Percentiles rank a stretch among this genome's conserved stretches.
Conservation (phyloP, 208 protist species). For the Kentomonas sorsogonicus region DNA sequence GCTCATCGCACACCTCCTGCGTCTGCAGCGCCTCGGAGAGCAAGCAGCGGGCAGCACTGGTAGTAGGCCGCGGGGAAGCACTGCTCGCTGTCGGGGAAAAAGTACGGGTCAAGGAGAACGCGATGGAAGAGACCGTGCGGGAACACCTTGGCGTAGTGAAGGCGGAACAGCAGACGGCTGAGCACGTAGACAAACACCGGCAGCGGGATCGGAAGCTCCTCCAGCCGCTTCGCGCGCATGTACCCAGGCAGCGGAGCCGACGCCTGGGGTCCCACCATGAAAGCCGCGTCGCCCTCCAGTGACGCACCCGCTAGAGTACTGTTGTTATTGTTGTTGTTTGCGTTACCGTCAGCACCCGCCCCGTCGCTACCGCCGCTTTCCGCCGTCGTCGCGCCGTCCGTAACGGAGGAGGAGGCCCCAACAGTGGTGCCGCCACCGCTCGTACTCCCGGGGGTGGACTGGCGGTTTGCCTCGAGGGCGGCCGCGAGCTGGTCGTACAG, state of each 20-base stretch:
- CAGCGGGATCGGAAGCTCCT: slow-evolving; percentile 31
- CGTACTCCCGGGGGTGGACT: background rate
- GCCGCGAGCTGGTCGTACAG: slow-evolving; percentile 36
- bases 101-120: slow-evolving; percentile 37
- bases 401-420: too few relatives aligned
- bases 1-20: too few relatives aligned
- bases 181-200: slow-evolving; percentile 76
- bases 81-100: slow-evolving; percentile 26
- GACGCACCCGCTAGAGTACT: too few relatives aligned
- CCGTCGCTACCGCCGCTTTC: too few relatives aligned
- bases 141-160: slow-evolving; percentile 48
- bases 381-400: too few relatives aligned
- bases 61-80: slow-evolving; percentile 27
- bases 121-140: slow-evolving; percentile 38
- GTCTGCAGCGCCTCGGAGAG: too few relatives aligned
- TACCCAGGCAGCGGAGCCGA: slow-evolving; percentile 7
- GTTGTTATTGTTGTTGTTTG: too few relatives aligned
- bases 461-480: slow-evolving; percentile 13
- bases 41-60: slow-evolving; percentile 22
- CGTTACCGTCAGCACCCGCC: too few relatives aligned
- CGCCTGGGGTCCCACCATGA: background rate
- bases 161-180: slow-evolving; percentile 56
- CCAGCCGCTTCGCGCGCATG: slow-evolving; percentile 4
- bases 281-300: background rate
- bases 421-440: too few relatives aligned